Base-by-base conservation (phyloP, 2,329 filamentous ascomycete genomes). In the Calonectria henricotiae region DNA sequence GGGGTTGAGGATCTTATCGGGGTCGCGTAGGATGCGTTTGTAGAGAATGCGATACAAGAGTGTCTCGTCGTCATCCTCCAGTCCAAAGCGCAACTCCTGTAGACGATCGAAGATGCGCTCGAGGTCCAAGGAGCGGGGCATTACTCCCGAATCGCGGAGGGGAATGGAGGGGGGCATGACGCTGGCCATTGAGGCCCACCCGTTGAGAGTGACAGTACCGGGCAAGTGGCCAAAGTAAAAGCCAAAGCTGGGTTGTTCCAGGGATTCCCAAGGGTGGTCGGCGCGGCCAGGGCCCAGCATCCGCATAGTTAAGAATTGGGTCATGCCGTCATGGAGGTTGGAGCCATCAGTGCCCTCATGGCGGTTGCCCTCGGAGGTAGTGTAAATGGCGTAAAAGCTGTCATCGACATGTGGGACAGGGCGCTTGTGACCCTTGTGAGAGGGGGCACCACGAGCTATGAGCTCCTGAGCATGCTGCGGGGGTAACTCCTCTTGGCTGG, bases 221-320 rank as follows among this genome's bases (percentile, higher is more conserved):
- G 92, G 89, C 25, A 89, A 85, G 61, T 85, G 84, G 13, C 93
- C 93, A 79, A 90, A 92, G 73, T 87, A 89, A 78, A 92, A 93
- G 0, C 90, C 86, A 80, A 91, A 90, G 78, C 91, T 93, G 5
- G 93, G 93, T 76, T 94, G 92, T 78, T 95, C 93, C 30, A 94
- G 84, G 1, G 92, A 91, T 71, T 92, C 89, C 92, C 91, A 94
- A 2, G 91, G 91, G 69, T 84, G 79, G 3, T 79, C 78, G 51
- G 88, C 83, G 17, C 82, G 77, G 5, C 82, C 83, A 0, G 80
- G 75, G 4, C 85, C 84, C 67, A 85, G 82, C 15, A 87, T 82
- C 30, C 85, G 83, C 77, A 90, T 80, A 2, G 87, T 89, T 85
- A 89, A 89, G 75, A 90, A 85, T 80, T 89, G 86, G 9, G 83